These are phyloP conservation scores for Pythium insidiosum DNA, from an alignment of 352 stramenopile species.

Conservation along the genomic window DNA sequence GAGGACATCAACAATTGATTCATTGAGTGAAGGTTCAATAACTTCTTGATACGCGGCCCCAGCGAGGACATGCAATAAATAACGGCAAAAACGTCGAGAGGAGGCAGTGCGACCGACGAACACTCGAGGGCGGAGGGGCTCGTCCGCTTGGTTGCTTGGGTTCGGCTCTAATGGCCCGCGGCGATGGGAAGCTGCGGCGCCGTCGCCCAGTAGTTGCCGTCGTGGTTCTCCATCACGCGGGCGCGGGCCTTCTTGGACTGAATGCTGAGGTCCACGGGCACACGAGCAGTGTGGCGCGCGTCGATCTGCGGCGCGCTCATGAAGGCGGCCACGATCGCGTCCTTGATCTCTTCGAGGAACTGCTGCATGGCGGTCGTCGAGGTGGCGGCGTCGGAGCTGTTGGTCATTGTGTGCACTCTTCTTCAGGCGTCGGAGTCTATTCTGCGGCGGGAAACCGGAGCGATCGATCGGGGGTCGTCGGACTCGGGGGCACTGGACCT, in stretches of 20 bases:
- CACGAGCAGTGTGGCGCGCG: slow-evolving; percentile 40
- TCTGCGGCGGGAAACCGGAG: no score
- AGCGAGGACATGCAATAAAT: neutral
- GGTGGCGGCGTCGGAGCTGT: slow-evolving; percentile 1
- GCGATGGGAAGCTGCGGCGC: slow-evolving; percentile 44
- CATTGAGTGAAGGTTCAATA: no score
- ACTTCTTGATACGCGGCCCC: neutral
- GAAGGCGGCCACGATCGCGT: slow-evolving; percentile 55
- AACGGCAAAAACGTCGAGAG: neutral
- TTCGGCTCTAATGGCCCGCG: no score
- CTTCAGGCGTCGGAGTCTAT: no score
- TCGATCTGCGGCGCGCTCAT: slow-evolving; percentile 78
- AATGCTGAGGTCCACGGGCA: slow-evolving; percentile 56
- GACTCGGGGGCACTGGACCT: no score
- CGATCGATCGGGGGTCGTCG: no score
- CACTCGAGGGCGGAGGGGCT: neutral
- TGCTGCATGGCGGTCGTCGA: slow-evolving; percentile 10
- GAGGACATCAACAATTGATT: no score
- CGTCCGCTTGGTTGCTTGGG: neutral
- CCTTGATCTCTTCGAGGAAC: slow-evolving; percentile 37
- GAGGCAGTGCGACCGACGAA: neutral
- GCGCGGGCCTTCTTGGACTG: slow-evolving; percentile 29
- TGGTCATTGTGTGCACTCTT: slow-evolving; percentile 2
- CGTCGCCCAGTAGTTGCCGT: slow-evolving; percentile 42
- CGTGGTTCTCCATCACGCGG: slow-evolving; percentile 42